Base-by-base conservation (phyloP, 495 filamentous ascomycete species). In the Parachaetomium inaequale region DNA sequence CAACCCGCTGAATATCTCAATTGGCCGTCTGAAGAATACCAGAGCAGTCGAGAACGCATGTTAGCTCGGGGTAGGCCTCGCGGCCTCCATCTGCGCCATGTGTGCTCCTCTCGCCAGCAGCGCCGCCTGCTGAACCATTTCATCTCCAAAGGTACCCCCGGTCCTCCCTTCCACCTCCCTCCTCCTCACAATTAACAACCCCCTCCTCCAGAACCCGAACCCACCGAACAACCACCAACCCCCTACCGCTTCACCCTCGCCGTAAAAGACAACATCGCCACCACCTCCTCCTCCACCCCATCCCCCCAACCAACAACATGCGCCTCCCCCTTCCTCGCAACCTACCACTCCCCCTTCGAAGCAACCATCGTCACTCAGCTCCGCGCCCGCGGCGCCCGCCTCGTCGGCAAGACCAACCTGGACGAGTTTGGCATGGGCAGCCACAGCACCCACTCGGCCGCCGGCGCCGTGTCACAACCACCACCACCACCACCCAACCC, bases 351-450 rank as follows among this genome's bases (percentile, higher is more conserved):
- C 62, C 95, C 95, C 23, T 94, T 89, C 74, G 84, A 91, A 71
- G 92, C 94, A 8, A 93, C 90, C 4, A 91, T 96, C 36, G 84
- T 96, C 14, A 67, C 61, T 12, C 79, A 82, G 58, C 80, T 96
- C 49, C 81, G 84, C 64, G 68, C 78, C 53, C 80, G 85, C 23
- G 91, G 90, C 42, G 87, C 86, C 6, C 71, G 81, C 21, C 71
- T 96, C 4, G 79, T 84, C 17, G 88, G 88, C 8, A 97, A 96
- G 72, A 92, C 92, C 0, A 96, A 96, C 73, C 80, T 98, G 67
- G 94, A 98, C 79, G 94, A 98, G 71, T 98, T 98, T 75, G 94
- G 94, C 23, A 98, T 98, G 94, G 94, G 94, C 40, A 95, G 92
- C 12, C 89, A 98, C 75, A 91, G 91, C 17, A 82, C 80, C 3